Percentiles rank a stretch among this genome's conserved stretches.
Evolutionary conservation across 106 monocot species (phyloP).

Genomic region (Apostasia ramifera): DNA sequence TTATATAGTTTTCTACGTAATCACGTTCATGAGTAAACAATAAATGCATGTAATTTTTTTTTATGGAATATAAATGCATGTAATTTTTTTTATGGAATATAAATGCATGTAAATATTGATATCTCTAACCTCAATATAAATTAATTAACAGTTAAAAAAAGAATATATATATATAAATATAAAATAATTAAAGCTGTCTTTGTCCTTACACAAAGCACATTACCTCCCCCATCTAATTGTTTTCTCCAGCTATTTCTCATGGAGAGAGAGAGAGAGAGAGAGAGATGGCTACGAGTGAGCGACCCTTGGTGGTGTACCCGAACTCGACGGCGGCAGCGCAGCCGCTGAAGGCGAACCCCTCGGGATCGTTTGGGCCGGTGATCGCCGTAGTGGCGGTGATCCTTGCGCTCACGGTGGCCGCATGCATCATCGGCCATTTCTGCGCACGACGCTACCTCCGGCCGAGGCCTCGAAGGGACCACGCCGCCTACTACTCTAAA

Average conservation of each 20-base stretch:
- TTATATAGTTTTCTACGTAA: too few relatives aligned
- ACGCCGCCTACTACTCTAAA: neutral
- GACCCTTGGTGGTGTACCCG: slow-evolving; percentile 17
- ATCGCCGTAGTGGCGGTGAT: slow-evolving; percentile 30
- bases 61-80: too few relatives aligned
- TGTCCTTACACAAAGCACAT: neutral
- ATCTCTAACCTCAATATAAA: too few relatives aligned
- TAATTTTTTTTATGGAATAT: too few relatives aligned
- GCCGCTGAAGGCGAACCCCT: slow-evolving; percentile 2
- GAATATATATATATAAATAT: too few relatives aligned
- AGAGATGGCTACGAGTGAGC: neutral
- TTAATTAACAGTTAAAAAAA: too few relatives aligned
- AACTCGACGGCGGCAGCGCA: slow-evolving; percentile 4
- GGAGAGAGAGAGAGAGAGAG: neutral
- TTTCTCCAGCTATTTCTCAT: neutral
- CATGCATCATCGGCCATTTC: slow-evolving; percentile 32
- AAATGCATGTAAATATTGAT: too few relatives aligned
- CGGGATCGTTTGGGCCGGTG: slow-evolving; percentile 18
- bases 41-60: too few relatives aligned
- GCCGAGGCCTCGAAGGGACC: slow-evolving; percentile 29
- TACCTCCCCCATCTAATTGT: neutral
- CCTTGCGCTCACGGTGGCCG: slow-evolving; percentile 13
- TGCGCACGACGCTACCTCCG: slow-evolving; percentile 26
- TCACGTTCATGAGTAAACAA: too few relatives aligned
- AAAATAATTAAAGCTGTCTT: neutral